A percentile compares a stretch with the other conserved stretches of the same genome.
phyloP scores from a whole-genome alignment of 176 grass and related monocot genomes.

The Ensete glaucum region DNA sequence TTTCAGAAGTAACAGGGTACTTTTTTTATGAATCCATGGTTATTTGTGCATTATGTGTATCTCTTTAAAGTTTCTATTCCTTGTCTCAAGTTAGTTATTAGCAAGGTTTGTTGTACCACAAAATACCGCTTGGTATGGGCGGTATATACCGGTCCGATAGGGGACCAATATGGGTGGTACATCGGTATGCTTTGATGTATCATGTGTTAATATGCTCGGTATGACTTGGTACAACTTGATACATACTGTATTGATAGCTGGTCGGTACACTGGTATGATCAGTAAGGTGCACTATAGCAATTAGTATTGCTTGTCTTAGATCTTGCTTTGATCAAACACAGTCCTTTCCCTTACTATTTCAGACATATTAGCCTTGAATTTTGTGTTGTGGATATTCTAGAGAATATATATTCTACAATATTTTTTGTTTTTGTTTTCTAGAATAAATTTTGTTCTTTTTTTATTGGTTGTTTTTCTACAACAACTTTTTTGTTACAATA shows the following conservation, averaged over 20 bases:
- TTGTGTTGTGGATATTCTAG: not conserved
- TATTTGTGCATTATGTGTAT: not conserved
- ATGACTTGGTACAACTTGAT: no score
- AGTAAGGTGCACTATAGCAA: no score
- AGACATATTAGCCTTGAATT: not conserved
- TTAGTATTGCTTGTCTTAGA: not conserved
- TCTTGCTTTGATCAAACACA: not conserved
- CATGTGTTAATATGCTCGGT: no score
- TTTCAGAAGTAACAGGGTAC: not conserved
- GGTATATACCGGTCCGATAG: no score
- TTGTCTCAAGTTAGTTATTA: not conserved
- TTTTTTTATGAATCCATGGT: not conserved
- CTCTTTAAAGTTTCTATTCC: not conserved
- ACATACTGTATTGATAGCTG: no score
- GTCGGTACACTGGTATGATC: no score
- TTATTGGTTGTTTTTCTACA: not conserved
- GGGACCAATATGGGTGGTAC: no score
- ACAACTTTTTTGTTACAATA: not conserved
- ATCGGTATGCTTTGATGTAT: no score
- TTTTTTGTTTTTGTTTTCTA: not conserved
- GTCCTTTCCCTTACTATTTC: not conserved
- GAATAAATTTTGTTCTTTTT: not conserved
- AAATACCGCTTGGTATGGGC: no score
- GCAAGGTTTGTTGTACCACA: no score
- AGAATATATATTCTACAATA: not conserved